Conservation (phyloP, 441 rosid genomes). For the Biscutella laevigata region DNA sequence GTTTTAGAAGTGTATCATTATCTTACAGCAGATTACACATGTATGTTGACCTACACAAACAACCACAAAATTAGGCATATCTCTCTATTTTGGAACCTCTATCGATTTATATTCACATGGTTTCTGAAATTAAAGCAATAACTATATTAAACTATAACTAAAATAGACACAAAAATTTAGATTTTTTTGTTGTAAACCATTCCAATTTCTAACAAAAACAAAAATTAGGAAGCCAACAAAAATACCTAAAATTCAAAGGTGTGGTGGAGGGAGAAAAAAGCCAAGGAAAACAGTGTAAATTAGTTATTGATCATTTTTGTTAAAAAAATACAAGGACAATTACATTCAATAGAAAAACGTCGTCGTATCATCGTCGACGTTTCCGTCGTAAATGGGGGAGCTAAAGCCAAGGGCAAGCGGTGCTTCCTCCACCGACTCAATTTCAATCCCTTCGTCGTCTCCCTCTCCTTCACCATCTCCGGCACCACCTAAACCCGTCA, state of each 20-base stretch:
- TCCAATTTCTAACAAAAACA: slow-evolving; percentile 3
- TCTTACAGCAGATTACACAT: no score
- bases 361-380: slow-evolving; percentile 18
- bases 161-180: slow-evolving; percentile 18
- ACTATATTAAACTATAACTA: slow-evolving; percentile 22
- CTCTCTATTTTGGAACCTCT: no score
- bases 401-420: slow-evolving; percentile 1
- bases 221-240: slow-evolving; percentile 16
- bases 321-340: no score
- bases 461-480: slow-evolving; percentile 1
- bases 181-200: not conserved
- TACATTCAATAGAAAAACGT: no score
- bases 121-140: not conserved
- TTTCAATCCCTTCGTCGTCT: slow-evolving; percentile 7
- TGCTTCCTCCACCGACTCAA: not conserved
- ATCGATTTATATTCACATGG: no score
- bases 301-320: no score
- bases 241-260: slow-evolving; percentile 18
- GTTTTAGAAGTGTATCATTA: no score
- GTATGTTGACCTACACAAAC: no score
- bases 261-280: not conserved
- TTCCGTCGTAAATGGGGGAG: slow-evolving; percentile 1
- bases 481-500: not conserved
- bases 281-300: not conserved
- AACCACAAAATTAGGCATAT: no score